These are phyloP conservation scores for Exophiala bonariae DNA, from an alignment of 2,329 filamentous ascomycete genomes.

Conservation along the genomic window DNA sequence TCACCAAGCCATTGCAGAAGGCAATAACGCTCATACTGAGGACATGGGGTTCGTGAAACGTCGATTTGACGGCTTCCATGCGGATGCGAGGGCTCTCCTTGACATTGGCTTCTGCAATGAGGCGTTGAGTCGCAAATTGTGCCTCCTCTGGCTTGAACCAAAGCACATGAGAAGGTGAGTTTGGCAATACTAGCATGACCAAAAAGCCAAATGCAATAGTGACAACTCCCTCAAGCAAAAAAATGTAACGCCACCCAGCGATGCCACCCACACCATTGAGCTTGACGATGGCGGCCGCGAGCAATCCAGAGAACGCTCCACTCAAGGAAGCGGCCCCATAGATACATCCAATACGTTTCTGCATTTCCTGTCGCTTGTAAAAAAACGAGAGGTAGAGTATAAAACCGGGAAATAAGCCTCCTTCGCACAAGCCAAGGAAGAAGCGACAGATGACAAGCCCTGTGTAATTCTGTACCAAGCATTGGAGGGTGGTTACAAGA, in stretches of 20 bases:
- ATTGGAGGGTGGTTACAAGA: constrained; percentile 51
- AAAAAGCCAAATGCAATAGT: constrained; percentile 43
- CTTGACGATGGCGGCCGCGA: constrained; percentile 30
- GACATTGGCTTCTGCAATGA: constrained; percentile 8
- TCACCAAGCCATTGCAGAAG: too few species aligned
- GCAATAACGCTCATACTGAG: too few species aligned
- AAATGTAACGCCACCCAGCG: constrained; percentile 52
- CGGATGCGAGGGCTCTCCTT: not conserved
- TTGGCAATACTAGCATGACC: constrained; percentile 44
- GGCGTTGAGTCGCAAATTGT: too few species aligned
- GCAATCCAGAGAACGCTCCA: constrained; percentile 16
- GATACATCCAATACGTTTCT: constrained; percentile 2
- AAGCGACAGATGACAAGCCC: constrained; percentile 41
- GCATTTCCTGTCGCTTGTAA: constrained; percentile 11
- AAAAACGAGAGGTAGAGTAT: constrained; percentile 6
- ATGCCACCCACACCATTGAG: constrained; percentile 50
- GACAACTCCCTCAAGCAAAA: constrained; percentile 51
- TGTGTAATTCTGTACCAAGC: constrained; percentile 45
- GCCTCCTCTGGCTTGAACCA: constrained; percentile 8
- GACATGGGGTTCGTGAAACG: too few species aligned
- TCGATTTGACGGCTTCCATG: too few species aligned
- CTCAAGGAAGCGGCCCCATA: constrained; percentile 10
- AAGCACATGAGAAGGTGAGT: constrained; percentile 32
- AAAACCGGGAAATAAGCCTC: constrained; percentile 16
- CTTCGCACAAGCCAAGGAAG: constrained; percentile 11